phyloP scores from a whole-genome alignment of 352 stramenopile species.

The Peronospora destructor region DNA sequence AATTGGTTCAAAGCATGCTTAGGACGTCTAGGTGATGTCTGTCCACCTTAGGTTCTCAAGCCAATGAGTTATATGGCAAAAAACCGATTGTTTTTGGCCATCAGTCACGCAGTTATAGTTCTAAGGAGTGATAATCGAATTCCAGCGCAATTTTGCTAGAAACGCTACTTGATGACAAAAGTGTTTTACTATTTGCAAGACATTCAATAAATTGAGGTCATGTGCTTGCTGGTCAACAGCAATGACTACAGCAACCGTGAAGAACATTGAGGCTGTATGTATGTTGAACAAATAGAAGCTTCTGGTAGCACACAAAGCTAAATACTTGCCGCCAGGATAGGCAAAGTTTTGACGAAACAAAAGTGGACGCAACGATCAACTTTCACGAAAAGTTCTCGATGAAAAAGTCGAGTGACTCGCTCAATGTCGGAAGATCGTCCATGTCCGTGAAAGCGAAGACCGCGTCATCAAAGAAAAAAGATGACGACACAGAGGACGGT shows the following conservation, averaged over 20 bases:
- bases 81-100: too few relatives aligned
- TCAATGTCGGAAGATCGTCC: slow-evolving; percentile 38
- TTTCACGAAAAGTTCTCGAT: slow-evolving; percentile 33
- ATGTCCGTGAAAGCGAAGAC: slow-evolving; percentile 16
- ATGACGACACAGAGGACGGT: slow-evolving; percentile 31
- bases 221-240: neutral
- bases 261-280: neutral
- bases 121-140: too few relatives aligned
- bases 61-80: too few relatives aligned
- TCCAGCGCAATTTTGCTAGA: too few relatives aligned
- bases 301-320: neutral
- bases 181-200: too few relatives aligned
- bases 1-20: too few relatives aligned
- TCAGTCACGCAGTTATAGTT: too few relatives aligned
- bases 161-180: too few relatives aligned
- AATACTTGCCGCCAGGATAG: slow-evolving; percentile 6
- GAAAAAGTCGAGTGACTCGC: slow-evolving; percentile 58
- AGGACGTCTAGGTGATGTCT: too few relatives aligned
- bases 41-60: too few relatives aligned
- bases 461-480: slow-evolving; percentile 18
- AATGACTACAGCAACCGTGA: neutral
- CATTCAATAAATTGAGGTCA: neutral
- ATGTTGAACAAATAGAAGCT: neutral
- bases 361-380: neutral
- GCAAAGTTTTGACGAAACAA: slow-evolving; percentile 1